These are phyloP conservation scores for Exophiala sideris DNA, from an alignment of 2,329 filamentous ascomycete genomes.

Conservation along the genomic window DNA sequence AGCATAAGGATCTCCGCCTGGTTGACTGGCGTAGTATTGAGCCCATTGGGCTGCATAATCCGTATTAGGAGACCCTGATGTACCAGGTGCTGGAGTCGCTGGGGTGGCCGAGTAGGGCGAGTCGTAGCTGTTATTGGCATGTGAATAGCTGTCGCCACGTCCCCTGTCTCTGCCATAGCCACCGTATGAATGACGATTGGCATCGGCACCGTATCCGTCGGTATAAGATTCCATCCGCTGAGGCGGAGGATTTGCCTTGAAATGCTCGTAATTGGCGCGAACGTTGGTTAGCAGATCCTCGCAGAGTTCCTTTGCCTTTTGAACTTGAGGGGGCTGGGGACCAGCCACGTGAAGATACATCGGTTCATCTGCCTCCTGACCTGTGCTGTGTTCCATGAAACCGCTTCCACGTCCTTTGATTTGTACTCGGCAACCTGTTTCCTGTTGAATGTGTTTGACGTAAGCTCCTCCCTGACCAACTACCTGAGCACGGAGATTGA, in stretches of 20 bases:
- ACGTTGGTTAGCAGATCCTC: slow-evolving; percentile 84
- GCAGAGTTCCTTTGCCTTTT: slow-evolving; percentile 82
- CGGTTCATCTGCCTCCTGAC: slow-evolving; percentile 84
- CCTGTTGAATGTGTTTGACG: slow-evolving; percentile 96
- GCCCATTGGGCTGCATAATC: slow-evolving; percentile 77
- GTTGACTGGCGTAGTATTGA: slow-evolving; percentile 62
- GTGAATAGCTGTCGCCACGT: slow-evolving; percentile 43
- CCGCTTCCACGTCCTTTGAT: slow-evolving; percentile 96
- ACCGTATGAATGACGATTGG: slow-evolving; percentile 39
- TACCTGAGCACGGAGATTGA: slow-evolving; percentile 93
- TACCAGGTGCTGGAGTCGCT: slow-evolving; percentile 33
- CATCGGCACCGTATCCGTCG: slow-evolving; percentile 52
- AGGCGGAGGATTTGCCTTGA: slow-evolving; percentile 74
- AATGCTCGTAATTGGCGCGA: slow-evolving; percentile 82
- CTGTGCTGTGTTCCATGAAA: slow-evolving; percentile 86
- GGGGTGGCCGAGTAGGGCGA: slow-evolving; percentile 26
- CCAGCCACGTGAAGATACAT: slow-evolving; percentile 98
- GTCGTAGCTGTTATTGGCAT: slow-evolving; percentile 39
- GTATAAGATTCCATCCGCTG: slow-evolving; percentile 45
- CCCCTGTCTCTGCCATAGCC: slow-evolving; percentile 49
- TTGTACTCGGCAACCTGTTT: slow-evolving; percentile 92
- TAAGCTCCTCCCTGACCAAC: slow-evolving; percentile 92
- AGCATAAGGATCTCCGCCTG: slow-evolving; percentile 63
- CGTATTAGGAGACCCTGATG: slow-evolving; percentile 43
- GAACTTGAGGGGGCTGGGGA: slow-evolving; percentile 80